Evolutionary conservation across 2,329 filamentous ascomycete species (phyloP), one percentile per base, ranked within the genome.

Genomic region (Penicillium sp.): DNA sequence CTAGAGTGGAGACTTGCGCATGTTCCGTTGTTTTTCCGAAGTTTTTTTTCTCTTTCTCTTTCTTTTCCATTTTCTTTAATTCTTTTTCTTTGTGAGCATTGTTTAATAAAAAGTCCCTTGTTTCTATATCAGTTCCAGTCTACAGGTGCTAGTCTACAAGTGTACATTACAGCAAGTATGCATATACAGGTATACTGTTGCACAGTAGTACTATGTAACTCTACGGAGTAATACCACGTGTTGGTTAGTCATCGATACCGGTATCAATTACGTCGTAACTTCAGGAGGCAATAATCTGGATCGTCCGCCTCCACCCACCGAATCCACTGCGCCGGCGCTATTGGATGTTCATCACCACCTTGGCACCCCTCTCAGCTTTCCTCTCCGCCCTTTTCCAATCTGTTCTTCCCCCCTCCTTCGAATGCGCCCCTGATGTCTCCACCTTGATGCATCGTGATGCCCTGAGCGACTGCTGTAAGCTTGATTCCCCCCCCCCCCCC

Each of bases 351-450:
- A 50, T 49, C 48, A 50, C 35, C 48, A 46, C 45, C 57, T 60
- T 60, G 60, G 60, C 60, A 60, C 60, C 53, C 55, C 58, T 53
- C 60, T 58, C 60, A 54, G 53, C 54, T 58, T 52, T 39, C 26
- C 35, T 47, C 59, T 62, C 51, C 57, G 45, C 56, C 53, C 42
- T 53, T 60, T 58, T 51, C 35, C 50, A 37, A 37, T 47, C 52
- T 46, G 43, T 42, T 48, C 31, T 29, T 11, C 46, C 46, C 47
- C 39, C 47, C 37, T 42, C 31, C 39, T n/a, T 33, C 42, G 6
- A 31, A 33, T 52, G 50, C 50, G 50, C 50, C 45, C 45, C 53
- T 44, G 46, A 54, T 54, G 53, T 44, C 53, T 55, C 53, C 53
- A 55, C 53, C 37, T 45, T 55, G 49, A 50, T 55, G 45, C 52